A percentile compares a stretch with the other conserved stretches of the same genome.
phyloP scores from a whole-genome alignment of 768 basidiomycete species.

The Hypsizygus marmoreus region DNA sequence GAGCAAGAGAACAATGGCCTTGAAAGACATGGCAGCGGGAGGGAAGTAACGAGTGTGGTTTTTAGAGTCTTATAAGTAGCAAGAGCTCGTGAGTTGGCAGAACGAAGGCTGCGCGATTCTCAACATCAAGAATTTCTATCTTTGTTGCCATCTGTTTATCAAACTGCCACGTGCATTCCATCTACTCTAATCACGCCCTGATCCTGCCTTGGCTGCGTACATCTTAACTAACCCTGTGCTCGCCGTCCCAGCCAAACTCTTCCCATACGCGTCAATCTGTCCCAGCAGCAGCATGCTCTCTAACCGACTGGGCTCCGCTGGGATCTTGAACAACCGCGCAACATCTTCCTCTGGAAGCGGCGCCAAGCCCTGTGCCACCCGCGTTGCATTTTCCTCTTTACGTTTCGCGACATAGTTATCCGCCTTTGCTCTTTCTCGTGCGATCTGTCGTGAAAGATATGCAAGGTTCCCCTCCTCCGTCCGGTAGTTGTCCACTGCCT shows the following conservation, averaged over 20 bases:
- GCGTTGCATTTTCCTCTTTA: conserved; percentile 82
- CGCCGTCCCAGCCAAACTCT: conserved; percentile 67
- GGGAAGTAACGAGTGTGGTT: conserved; percentile 9
- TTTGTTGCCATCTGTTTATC: conserved; percentile 15
- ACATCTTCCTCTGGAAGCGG: conserved; percentile 90
- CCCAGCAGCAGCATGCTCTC: conserved; percentile 86
- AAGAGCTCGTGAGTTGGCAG: neutral
- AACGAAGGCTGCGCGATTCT: too few species aligned
- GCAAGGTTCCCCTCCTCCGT: conserved; percentile 93
- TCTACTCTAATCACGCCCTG: conserved; percentile 11
- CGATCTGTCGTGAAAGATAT: conserved; percentile 85
- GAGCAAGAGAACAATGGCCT: conserved; percentile 18
- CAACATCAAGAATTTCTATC: neutral
- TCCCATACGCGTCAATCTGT: conserved; percentile 84
- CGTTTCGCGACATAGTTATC: conserved; percentile 82
- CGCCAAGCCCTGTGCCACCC: conserved; percentile 79
- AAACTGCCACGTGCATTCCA: conserved; percentile 2
- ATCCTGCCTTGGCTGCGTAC: conserved; percentile 62
- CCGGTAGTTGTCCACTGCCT: conserved; percentile 82
- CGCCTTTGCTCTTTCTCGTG: conserved; percentile 77
- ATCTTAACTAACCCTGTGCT: conserved; percentile 79
- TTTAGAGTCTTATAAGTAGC: neutral
- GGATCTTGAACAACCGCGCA: conserved; percentile 82
- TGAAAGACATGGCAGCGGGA: conserved; percentile 20
- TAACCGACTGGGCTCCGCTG: conserved; percentile 83